phyloP scores from a whole-genome alignment of 176 grass and related monocot genomes.

The Coix lacrymajobi region DNA sequence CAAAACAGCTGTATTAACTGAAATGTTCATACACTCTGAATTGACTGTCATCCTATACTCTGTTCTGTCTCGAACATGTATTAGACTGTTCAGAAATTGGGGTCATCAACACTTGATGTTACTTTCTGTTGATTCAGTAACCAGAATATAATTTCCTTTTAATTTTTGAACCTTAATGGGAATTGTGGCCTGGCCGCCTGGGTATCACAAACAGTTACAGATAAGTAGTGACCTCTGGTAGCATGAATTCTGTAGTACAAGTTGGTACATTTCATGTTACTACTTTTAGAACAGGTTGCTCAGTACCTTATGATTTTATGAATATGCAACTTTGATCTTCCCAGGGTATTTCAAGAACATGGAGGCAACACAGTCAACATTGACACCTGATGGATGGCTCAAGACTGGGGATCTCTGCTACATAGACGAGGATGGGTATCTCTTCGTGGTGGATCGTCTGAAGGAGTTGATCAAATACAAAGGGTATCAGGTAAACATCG shows the following conservation, averaged over 20 bases:
- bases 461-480: slow-evolving; percentile 99
- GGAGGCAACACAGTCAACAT: slow-evolving; percentile 65
- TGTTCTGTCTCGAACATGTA: background rate
- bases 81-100: background rate
- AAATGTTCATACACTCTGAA: background rate
- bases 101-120: background rate
- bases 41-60: background rate
- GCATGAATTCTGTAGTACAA: background rate
- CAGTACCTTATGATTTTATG: background rate
- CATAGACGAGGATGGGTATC: slow-evolving; percentile 90
- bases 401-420: slow-evolving; percentile 92
- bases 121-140: background rate
- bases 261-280: background rate
- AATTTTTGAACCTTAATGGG: background rate
- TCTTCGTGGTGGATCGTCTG: slow-evolving; percentile 88
- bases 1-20: background rate
- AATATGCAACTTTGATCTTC: slow-evolving; percentile 6
- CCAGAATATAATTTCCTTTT: background rate
- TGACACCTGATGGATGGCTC: slow-evolving; percentile 79
- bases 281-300: background rate
- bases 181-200: background rate
- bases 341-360: slow-evolving; percentile 82
- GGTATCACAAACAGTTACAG: background rate
- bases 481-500: slow-evolving; percentile 74
- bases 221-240: background rate